Evolutionary conservation across 2,329 filamentous ascomycete species (phyloP), one percentile per base, ranked within the genome.

Genomic region (Apiospora rasikravindrae): DNA sequence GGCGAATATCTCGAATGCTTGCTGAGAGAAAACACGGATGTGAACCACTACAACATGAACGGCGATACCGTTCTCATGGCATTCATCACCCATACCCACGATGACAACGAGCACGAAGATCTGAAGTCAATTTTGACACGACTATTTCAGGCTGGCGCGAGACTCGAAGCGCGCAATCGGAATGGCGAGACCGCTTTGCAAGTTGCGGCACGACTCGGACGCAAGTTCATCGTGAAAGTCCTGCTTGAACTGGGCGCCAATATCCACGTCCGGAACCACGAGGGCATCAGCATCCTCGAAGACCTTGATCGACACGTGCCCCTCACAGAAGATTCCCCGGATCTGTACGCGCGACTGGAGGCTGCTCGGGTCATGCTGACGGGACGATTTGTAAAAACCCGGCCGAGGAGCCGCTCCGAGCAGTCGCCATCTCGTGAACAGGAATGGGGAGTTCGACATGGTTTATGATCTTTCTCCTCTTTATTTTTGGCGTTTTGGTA

Each of bases 11-110:
- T 81, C 13, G 67, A 73, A 8, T 76, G 75, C 1, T 78, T 88
- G 0, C 76, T 88, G 0, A 14, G 71, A 0, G 79, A 81, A 0
- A 78, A 80, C 0, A 84, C 88, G 14, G 84, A 88, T 71, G 81
- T 84, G 5, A 88, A 89, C 75, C 86, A 88, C 71, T 88, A 89
- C 78, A 86, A 89, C 78, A 77, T 77, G 4, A 74, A 80, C 24
- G 88, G 88, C 49, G 84, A 86, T 76, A 89, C 88, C 0, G 86
- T 87, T 0, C 83, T 90, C 19, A 89, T 89, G 84, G 82, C 86
- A 0, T 90, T 90, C 75, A 84, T 86, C 14, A 81, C 83, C 0
- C 82, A 88, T 69, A 82, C 88, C 1, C 82, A 85, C 1, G 79
- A 80, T 49, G 78, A 77, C 0, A 74, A 74, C 44, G 86, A 86